These are phyloP conservation scores for Aspergillus fijiensis DNA, from an alignment of 2,329 filamentous ascomycete genomes.

Conservation along the genomic window DNA sequence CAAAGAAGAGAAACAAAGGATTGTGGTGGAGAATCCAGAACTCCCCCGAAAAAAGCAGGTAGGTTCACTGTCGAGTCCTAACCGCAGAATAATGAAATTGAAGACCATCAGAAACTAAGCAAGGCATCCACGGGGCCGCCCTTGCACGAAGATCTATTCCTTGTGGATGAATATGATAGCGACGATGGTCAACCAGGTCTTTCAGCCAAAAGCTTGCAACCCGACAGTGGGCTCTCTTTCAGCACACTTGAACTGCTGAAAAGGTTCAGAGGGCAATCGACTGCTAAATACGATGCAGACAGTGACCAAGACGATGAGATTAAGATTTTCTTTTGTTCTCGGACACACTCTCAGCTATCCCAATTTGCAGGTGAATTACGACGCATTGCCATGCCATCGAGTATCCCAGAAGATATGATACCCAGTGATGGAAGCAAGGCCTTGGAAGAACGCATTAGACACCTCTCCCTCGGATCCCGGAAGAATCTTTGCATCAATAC, in stretches of 20 bases:
- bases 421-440: constrained; percentile 21
- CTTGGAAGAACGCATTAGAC: constrained; percentile 66
- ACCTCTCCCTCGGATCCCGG: constrained; percentile 79
- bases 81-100: background rate
- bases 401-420: constrained; percentile 53
- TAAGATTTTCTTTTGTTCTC: constrained; percentile 89
- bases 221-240: constrained; percentile 60
- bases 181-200: constrained; percentile 51
- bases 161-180: constrained; percentile 73
- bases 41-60: constrained; percentile 49
- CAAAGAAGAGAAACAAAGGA: constrained; percentile 61
- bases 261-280: constrained; percentile 55
- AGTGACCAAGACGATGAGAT: constrained; percentile 60
- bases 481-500: constrained; percentile 90
- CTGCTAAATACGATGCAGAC: constrained; percentile 32
- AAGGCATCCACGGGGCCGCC: constrained; percentile 15
- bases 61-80: constrained; percentile 12
- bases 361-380: constrained; percentile 84
- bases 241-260: constrained; percentile 74
- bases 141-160: constrained; percentile 63
- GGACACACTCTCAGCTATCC: constrained; percentile 86
- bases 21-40: constrained; percentile 52
- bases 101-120: constrained; percentile 29
- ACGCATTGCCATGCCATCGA: constrained; percentile 73
- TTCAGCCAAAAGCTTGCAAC: constrained; percentile 29